Evolutionary conservation across 306 rosid species (phyloP).

Genomic region (Dryas octopetala): DNA sequence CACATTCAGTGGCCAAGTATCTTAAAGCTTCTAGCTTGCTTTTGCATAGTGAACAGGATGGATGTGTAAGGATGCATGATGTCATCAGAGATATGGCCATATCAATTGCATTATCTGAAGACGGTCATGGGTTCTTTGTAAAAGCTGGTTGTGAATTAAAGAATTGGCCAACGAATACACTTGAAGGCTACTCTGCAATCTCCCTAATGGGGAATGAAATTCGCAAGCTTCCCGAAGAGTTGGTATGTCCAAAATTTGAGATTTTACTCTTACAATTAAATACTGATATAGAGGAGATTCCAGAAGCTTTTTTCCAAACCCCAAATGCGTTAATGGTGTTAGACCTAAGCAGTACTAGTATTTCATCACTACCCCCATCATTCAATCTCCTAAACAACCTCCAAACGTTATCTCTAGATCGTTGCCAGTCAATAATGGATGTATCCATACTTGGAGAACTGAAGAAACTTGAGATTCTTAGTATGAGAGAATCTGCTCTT

Average conservation of each 20-base stretch:
- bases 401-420: slow-evolving; percentile 1
- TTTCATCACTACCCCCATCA: background rate
- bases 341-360: background rate
- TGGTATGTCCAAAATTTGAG: no score
- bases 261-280: no score
- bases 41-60: background rate
- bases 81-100: slow-evolving; percentile 30
- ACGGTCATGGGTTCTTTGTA: background rate
- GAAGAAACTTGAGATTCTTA: slow-evolving; percentile 12
- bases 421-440: background rate
- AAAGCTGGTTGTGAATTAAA: background rate
- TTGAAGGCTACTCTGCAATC: slow-evolving; percentile 4
- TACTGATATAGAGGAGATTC: background rate
- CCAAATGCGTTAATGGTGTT: background rate
- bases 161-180: slow-evolving; percentile 7
- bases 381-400: background rate
- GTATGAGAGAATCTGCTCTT: background rate
- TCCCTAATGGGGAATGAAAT: slow-evolving; percentile 5
- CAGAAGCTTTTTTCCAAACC: background rate
- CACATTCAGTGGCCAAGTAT: background rate
- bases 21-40: slow-evolving; percentile 23
- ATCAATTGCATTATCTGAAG: background rate
- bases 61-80: slow-evolving; percentile 30
- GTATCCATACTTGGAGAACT: background rate
- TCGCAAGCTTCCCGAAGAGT: no score